Percentiles rank a stretch among this genome's conserved stretches.
phyloP scores from a whole-genome alignment of 2,329 filamentous ascomycete species.

The Chaetomiaceae sp. region DNA sequence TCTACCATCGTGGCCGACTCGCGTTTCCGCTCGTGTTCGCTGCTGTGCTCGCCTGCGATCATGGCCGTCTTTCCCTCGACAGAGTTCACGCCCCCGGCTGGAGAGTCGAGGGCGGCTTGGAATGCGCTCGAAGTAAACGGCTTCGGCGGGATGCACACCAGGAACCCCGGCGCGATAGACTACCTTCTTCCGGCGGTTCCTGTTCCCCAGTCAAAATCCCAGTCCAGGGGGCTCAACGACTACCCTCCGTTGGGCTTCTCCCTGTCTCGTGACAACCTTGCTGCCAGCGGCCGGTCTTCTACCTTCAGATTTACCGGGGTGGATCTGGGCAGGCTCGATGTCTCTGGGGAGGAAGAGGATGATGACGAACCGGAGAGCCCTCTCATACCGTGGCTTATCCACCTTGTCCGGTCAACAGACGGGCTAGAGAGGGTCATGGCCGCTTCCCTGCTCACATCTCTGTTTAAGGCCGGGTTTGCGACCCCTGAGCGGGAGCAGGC shows the following conservation, averaged over 20 bases:
- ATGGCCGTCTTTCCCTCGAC: constrained; percentile 63
- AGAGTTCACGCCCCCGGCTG: constrained; percentile 45
- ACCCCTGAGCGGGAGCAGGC: constrained; percentile 60
- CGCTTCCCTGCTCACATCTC: constrained; percentile 61
- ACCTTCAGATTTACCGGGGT: constrained; percentile 26
- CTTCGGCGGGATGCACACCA: constrained; percentile 41
- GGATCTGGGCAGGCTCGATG: constrained; percentile 33
- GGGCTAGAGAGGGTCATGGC: constrained; percentile 63
- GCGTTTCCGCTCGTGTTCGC: constrained; percentile 68
- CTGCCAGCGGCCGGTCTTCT: constrained; percentile 6
- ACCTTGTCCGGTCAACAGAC: constrained; percentile 53
- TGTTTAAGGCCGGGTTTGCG: constrained; percentile 65
- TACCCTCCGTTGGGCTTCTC: constrained; percentile 52
- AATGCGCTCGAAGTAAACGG: constrained; percentile 51
- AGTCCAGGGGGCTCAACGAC: constrained; percentile 36
- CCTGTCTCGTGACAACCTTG: constrained; percentile 36
- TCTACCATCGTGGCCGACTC: constrained; percentile 74
- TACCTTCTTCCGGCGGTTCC: constrained; percentile 57
- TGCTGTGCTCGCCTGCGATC: constrained; percentile 64
- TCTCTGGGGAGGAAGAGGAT: constrained; percentile 33
- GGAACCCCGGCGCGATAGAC: constrained; percentile 56
- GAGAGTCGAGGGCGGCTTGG: constrained; percentile 48
- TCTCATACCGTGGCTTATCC: constrained; percentile 69
- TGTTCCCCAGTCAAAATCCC: constrained; percentile 34
- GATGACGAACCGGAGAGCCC: constrained; percentile 63